These are phyloP conservation scores for Salix exigua DNA, from an alignment of 345 rosid species.

Conservation along the genomic window DNA sequence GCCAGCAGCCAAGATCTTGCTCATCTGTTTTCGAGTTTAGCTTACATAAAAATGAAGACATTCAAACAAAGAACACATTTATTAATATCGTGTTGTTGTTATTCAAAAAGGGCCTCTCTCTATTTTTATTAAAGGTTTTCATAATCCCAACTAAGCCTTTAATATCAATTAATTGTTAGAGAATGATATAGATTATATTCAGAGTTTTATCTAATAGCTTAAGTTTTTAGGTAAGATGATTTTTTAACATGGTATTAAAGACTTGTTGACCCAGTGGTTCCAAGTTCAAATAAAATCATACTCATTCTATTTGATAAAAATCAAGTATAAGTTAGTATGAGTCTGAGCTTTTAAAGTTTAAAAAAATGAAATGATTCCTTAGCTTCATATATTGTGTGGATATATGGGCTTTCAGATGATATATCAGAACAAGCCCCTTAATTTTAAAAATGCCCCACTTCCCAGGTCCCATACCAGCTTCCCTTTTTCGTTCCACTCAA, in stretches of 20 bases:
- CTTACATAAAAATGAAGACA: background rate
- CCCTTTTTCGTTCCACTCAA: constrained; percentile 18
- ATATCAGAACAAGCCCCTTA: background rate
- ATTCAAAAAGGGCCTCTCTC: background rate
- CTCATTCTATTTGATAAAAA: too few relatives aligned
- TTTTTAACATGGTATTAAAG: too few relatives aligned
- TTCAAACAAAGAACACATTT: background rate
- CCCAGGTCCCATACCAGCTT: background rate
- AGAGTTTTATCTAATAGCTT: rapidly evolving
- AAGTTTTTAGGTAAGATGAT: too few relatives aligned
- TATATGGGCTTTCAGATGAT: background rate
- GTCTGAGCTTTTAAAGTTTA: too few relatives aligned
- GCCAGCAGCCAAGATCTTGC: background rate
- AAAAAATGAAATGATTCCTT: too few relatives aligned
- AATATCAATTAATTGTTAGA: background rate
- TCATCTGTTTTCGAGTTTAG: background rate
- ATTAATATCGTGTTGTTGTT: background rate
- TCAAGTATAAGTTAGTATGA: rapidly evolving
- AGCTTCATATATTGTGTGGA: background rate
- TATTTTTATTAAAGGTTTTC: background rate
- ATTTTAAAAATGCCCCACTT: constrained; percentile 10
- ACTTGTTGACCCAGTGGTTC: too few relatives aligned
- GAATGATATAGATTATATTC: too few relatives aligned
- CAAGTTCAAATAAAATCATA: too few relatives aligned
- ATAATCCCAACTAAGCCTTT: background rate